Evolutionary conservation across 73 alveolate genomes (phyloP), one percentile per base, ranked within the genome.

Genomic region (Paramecium primaurelia): DNA sequence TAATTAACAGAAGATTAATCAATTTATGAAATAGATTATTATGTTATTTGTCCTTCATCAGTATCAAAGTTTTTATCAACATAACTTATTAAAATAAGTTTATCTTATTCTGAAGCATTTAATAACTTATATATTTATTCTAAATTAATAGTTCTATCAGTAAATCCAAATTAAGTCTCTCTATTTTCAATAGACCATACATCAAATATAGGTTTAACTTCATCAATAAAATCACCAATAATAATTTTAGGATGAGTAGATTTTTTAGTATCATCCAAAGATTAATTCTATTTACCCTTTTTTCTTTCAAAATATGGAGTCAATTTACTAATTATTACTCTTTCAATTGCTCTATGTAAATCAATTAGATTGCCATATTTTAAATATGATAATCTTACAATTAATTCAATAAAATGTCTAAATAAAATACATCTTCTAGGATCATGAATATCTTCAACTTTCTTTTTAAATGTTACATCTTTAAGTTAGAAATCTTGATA

Each of bases 391-490:
- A 90, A 64, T 83, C 96, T 73, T 16, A 93, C 96, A 20, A 93
- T 44, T 30, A 94, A 44, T 59, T 93, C 96, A 12, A 90, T 77
- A 77, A 93, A 93, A 37, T 93, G 96, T 25, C 96, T 73, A 49
- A 75, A 92, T 36, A 93, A 32, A 20, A 93, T 51, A 16, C 92
- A 92, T 20, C 95, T 30, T 18, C 64, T 68, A 6, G 95, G 77
- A 32, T 64, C 77, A 77, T 93, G 96, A 16, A 93, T 64, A 59
- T 75, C 94, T 18, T 77, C 95, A 28, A 58, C 58, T n/a, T 92
- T 40, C 49, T 75, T 54, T 85, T 98, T 98, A 96, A n/a, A 98
- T 85, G 40, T 98, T 97, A 77, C 98, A 93, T 44, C 95, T 92
- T 38, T 96, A 94, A 92, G 97, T 71, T 30, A 97, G 95, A 69